Percentiles rank a stretch among this genome's conserved stretches.
Evolutionary conservation across 192 early-diverging fungal species (phyloP).

Genomic region (Mortierella hygrophila): DNA sequence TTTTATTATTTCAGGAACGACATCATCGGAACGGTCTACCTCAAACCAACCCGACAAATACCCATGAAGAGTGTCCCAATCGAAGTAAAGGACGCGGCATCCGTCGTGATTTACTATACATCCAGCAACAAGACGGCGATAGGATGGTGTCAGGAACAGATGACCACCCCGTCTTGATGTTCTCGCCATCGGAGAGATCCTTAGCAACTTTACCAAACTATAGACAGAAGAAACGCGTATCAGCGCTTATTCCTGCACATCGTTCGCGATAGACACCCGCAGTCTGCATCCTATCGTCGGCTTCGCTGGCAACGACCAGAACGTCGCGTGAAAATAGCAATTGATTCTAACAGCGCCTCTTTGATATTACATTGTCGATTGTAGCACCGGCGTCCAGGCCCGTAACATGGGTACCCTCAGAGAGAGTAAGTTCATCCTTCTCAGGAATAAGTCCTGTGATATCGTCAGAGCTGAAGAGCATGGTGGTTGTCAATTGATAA

Average conservation of each 20-base stretch:
- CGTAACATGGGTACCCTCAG: constrained; percentile 96
- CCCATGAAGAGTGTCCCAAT: not conserved
- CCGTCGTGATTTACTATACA: not conserved
- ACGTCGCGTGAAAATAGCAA: not conserved
- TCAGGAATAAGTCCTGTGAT: not conserved
- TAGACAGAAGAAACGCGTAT: not conserved
- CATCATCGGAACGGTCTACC: not conserved
- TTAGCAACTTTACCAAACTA: not conserved
- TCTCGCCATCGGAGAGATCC: not conserved
- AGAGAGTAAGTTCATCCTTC: constrained; percentile 75
- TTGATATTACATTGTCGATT: not conserved
- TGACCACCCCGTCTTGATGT: not conserved
- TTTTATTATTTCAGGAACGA: not conserved
- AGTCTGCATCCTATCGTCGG: not conserved
- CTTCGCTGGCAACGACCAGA: not conserved
- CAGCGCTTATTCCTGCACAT: not conserved
- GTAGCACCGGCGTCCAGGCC: constrained; percentile 75
- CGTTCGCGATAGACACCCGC: not conserved
- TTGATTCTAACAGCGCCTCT: not conserved
- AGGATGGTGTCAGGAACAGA: not conserved
- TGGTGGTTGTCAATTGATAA: not conserved
- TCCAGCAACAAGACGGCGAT: not conserved
- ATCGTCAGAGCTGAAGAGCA: not conserved
- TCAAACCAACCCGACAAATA: too few species aligned
- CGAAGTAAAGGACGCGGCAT: not conserved